Evolutionary conservation across 2,329 filamentous ascomycete species (phyloP).

Genomic region (Septoria linicola): DNA sequence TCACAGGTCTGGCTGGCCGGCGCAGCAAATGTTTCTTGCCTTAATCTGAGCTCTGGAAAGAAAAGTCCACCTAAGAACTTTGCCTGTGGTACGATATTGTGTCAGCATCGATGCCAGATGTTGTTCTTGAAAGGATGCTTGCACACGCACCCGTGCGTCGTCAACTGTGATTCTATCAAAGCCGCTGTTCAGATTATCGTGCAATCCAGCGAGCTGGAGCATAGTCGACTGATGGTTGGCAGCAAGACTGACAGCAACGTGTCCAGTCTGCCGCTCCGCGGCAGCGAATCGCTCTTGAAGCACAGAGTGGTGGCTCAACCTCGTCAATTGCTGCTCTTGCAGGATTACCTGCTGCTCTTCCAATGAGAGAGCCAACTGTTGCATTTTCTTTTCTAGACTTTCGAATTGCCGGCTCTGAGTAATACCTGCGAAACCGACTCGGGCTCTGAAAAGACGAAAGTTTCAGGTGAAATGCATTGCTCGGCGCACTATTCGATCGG

Average conservation of each 20-base stretch:
- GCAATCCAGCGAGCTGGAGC: background rate
- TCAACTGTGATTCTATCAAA: background rate
- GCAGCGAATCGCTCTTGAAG: background rate
- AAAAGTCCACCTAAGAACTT: slow-evolving; percentile 1
- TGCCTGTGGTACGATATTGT: no score
- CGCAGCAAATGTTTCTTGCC: background rate
- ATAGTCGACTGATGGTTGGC: background rate
- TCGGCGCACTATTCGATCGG: no score
- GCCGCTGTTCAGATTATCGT: slow-evolving; percentile 1
- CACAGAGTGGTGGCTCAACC: background rate
- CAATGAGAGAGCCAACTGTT: background rate
- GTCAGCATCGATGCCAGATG: no score
- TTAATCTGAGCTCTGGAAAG: background rate
- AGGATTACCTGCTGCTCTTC: background rate
- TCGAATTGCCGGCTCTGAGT: background rate
- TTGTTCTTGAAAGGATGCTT: no score
- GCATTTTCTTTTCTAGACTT: background rate
- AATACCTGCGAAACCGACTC: background rate
- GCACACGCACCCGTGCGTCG: background rate
- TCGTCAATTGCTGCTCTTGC: background rate
- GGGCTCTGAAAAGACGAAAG: background rate
- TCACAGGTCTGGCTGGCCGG: background rate
- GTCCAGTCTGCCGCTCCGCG: background rate
- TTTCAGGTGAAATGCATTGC: no score
- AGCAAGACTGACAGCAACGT: background rate